These are phyloP conservation scores for Diplodia mutila DNA, from an alignment of 2,329 filamentous ascomycete species.

Conservation along the genomic window DNA sequence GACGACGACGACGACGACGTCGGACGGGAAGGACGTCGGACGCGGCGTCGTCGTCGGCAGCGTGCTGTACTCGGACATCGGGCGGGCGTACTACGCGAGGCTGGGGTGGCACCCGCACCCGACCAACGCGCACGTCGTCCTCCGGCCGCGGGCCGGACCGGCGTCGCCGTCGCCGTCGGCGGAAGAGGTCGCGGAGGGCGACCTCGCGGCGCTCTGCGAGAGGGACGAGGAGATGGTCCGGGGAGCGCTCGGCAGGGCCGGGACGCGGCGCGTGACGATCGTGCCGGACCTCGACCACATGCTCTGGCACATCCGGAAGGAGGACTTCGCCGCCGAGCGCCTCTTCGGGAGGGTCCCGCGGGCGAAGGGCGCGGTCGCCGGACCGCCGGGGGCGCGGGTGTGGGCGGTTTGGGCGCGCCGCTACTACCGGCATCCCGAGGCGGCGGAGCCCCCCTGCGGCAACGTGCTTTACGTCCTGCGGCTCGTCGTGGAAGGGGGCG, in stretches of 20 bases:
- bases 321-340: constrained; percentile 70
- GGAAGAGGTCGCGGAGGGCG: too few relatives aligned
- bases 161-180: too few relatives aligned
- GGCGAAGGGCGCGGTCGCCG: constrained; percentile 69
- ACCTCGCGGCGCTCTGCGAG: constrained; percentile 62
- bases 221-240: constrained; percentile 66
- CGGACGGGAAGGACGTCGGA: too few relatives aligned
- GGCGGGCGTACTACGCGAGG: constrained; percentile 77
- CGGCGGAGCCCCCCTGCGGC: constrained; percentile 49
- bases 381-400: constrained; percentile 53
- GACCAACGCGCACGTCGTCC: constrained; percentile 59
- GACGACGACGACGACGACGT: too few relatives aligned
- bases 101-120: constrained; percentile 75
- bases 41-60: too few relatives aligned
- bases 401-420: constrained; percentile 72
- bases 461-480: constrained; percentile 71
- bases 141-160: too few relatives aligned
- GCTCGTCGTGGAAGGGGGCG: constrained; percentile 53
- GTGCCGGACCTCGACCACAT: constrained; percentile 67
- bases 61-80: constrained; percentile 83
- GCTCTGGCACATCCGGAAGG: constrained; percentile 74
- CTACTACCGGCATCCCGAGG: constrained; percentile 34
- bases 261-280: constrained; percentile 62
- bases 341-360: constrained; percentile 59
- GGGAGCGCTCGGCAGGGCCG: constrained; percentile 50